Percentiles rank a stretch among this genome's conserved stretches.
These are phyloP conservation scores for Tephrocybe sp. DNA, from an alignment of 768 basidiomycete species.

Conservation along the genomic window DNA sequence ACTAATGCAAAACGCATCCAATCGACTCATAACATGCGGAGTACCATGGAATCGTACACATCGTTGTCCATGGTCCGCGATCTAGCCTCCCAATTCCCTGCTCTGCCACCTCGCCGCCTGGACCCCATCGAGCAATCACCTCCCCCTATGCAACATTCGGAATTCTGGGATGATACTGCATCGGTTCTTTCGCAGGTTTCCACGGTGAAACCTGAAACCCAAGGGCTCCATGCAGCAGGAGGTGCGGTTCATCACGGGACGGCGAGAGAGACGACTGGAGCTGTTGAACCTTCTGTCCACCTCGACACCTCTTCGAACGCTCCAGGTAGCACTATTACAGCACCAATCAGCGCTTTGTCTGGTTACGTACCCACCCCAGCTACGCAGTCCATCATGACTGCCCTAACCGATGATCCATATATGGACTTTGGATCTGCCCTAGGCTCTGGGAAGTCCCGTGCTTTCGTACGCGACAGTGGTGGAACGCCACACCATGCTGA, in stretches of 20 bases:
- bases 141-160: neutral
- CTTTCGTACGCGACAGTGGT: neutral
- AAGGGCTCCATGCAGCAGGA: neutral
- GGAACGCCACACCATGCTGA: conserved; percentile 6
- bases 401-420: conserved; percentile 4
- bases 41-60: conserved; percentile 36
- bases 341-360: conserved; percentile 4
- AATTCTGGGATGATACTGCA: conserved; percentile 12
- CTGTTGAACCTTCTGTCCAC: too few relatives aligned
- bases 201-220: neutral
- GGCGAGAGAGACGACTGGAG: too few relatives aligned
- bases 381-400: neutral
- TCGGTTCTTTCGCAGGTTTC: neutral
- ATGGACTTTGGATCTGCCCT: conserved; percentile 4
- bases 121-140: conserved; percentile 13
- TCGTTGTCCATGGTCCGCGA: conserved; percentile 46
- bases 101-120: conserved; percentile 36
- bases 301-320: neutral
- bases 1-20: neutral
- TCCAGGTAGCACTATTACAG: conserved; percentile 1
- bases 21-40: conserved; percentile 14
- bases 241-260: too few relatives aligned
- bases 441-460: neutral
- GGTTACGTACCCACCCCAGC: conserved; percentile 8
- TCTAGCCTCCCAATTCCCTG: conserved; percentile 53